These are phyloP conservation scores for Leccinum rimulosum DNA, from an alignment of 768 basidiomycete species.

Conservation along the genomic window DNA sequence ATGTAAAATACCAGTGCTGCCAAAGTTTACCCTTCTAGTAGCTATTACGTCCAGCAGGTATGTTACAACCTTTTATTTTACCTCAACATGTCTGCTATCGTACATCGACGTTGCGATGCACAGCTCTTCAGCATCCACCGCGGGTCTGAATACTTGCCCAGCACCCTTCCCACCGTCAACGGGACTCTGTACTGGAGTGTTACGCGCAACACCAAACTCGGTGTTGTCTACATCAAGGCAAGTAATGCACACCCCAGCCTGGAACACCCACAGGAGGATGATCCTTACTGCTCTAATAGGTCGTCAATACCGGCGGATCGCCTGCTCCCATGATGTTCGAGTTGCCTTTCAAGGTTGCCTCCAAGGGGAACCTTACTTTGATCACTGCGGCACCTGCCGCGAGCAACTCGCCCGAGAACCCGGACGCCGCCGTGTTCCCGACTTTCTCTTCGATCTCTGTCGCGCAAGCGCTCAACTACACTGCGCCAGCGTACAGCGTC, in stretches of 20 bases:
- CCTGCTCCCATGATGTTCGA: slow-evolving; percentile 44
- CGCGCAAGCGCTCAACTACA: slow-evolving; percentile 47
- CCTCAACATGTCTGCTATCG: not conserved
- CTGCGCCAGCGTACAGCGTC: slow-evolving; percentile 45
- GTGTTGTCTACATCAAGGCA: slow-evolving; percentile 56
- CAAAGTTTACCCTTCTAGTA: not conserved
- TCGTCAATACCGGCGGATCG: slow-evolving; percentile 46
- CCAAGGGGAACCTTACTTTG: slow-evolving; percentile 2
- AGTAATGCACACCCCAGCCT: not conserved
- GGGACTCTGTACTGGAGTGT: slow-evolving; percentile 66
- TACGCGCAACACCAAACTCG: slow-evolving; percentile 20
- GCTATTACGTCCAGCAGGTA: slow-evolving; percentile 34
- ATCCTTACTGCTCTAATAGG: slow-evolving; percentile 30
- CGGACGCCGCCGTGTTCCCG: not conserved
- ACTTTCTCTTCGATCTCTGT: not conserved
- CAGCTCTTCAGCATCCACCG: slow-evolving; percentile 62
- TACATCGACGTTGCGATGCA: not conserved
- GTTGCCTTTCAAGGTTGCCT: slow-evolving; percentile 50
- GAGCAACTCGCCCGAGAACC: not conserved
- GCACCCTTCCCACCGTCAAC: slow-evolving; percentile 47
- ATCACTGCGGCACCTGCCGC: not conserved
- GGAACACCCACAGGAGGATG: not conserved
- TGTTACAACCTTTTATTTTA: not conserved
- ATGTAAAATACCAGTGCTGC: slow-evolving; percentile 38
- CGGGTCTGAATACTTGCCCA: slow-evolving; percentile 60